phyloP scores from a whole-genome alignment of 495 filamentous ascomycete genomes.

The Aspergillus cavernicola region DNA sequence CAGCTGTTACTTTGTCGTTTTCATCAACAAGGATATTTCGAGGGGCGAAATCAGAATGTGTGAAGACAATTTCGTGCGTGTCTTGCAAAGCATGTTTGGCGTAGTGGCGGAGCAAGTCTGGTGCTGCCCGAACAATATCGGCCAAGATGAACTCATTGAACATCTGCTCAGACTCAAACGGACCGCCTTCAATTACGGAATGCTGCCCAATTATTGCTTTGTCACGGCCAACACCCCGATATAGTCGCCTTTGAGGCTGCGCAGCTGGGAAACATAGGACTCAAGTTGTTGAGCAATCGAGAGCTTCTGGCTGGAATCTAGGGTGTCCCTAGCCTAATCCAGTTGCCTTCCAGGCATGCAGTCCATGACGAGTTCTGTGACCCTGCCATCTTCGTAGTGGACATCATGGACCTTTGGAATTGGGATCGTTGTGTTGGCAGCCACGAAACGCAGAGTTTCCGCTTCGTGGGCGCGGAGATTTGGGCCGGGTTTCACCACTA shows the following conservation, averaged over 20 bases:
- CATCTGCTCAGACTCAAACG: conserved; percentile 21
- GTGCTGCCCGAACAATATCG: conserved; percentile 10
- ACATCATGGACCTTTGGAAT: conserved; percentile 24
- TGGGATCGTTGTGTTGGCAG: conserved; percentile 27
- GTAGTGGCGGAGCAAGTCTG: conserved; percentile 20
- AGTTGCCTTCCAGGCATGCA: conserved; percentile 28
- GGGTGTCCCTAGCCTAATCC: conserved; percentile 20
- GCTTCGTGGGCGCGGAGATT: conserved; percentile 12
- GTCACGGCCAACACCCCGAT: conserved; percentile 19
- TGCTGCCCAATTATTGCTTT: conserved; percentile 13
- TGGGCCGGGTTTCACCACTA: background rate
- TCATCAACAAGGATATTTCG: conserved; percentile 19
- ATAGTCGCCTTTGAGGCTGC: conserved; percentile 22
- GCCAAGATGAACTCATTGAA: conserved; percentile 28
- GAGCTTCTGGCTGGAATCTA: conserved; percentile 16
- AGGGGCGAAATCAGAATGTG: conserved; percentile 16
- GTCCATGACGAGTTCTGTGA: conserved; percentile 26
- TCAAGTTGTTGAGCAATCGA: conserved; percentile 19
- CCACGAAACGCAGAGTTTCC: conserved; percentile 21
- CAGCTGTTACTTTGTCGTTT: background rate
- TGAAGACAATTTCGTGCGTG: conserved; percentile 24
- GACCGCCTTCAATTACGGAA: conserved; percentile 19
- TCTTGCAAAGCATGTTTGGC: conserved; percentile 19
- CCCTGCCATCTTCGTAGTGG: conserved; percentile 14
- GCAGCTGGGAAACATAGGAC: conserved; percentile 19